Conservation (phyloP, 2,329 filamentous ascomycete species). For the Celoporthe dispersa region DNA sequence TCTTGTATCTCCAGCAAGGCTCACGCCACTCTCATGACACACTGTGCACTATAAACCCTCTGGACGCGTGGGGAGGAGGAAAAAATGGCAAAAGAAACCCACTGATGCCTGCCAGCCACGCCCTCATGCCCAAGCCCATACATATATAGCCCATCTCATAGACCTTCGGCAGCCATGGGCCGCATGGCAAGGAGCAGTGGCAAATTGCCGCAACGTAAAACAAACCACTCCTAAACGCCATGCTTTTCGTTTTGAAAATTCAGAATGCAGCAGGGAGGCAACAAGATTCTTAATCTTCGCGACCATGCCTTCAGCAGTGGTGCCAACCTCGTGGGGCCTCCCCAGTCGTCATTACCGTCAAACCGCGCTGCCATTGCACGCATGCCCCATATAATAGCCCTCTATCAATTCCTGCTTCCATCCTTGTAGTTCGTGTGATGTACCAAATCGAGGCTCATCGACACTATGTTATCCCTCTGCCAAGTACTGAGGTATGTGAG, state of each 20-base stretch:
- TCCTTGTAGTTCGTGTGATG: neutral
- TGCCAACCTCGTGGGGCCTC: conserved; percentile 8
- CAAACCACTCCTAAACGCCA: conserved; percentile 21
- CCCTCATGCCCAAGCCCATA: neutral
- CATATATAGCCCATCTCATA: conserved; percentile 6
- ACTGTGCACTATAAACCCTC: neutral
- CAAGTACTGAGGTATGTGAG: neutral
- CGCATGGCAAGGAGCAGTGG: neutral
- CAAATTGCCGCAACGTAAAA: neutral
- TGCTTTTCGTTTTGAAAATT: conserved; percentile 26
- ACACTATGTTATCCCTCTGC: neutral
- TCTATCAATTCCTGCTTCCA: neutral
- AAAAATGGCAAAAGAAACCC: neutral
- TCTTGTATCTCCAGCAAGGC: neutral
- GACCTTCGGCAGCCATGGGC: neutral
- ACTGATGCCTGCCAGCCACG: neutral
- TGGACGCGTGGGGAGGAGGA: neutral
- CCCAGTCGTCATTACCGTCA: conserved; percentile 21
- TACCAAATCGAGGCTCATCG: neutral
- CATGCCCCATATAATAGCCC: neutral
- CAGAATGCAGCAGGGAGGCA: conserved; percentile 23
- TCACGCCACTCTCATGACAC: neutral
- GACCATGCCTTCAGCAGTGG: neutral
- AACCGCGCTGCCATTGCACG: conserved; percentile 6
- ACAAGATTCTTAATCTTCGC: neutral